These are phyloP conservation scores for Aureobasidium pullulans DNA, from an alignment of 2,329 filamentous ascomycete genomes.

Conservation along the genomic window DNA sequence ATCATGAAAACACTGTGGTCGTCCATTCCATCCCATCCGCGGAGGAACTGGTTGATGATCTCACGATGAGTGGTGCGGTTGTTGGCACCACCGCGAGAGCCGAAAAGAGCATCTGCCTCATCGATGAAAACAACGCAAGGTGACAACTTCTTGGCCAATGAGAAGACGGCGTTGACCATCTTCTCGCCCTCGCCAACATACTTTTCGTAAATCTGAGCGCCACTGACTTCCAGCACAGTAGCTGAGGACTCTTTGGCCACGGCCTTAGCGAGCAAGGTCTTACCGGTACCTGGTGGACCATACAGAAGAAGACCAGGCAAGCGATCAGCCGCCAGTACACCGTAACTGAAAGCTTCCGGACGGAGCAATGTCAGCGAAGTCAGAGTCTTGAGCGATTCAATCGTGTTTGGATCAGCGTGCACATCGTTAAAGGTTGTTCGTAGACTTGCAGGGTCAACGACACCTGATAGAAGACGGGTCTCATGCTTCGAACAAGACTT, in stretches of 20 bases:
- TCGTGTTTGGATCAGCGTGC: conserved; percentile 72
- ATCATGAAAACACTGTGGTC: conserved; percentile 81
- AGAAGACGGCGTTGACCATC: conserved; percentile 88
- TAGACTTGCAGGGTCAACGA: conserved; percentile 75
- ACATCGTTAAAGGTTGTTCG: conserved; percentile 83
- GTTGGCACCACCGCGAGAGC: conserved; percentile 59
- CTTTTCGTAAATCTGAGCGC: conserved; percentile 90
- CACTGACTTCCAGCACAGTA: conserved; percentile 73
- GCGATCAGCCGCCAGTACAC: conserved; percentile 81
- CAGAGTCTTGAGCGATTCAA: conserved; percentile 79
- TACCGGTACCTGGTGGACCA: conserved; percentile 82
- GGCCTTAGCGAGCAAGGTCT: conserved; percentile 67
- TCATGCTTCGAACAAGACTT: conserved; percentile 67
- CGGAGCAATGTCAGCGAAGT: conserved; percentile 80
- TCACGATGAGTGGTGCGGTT: conserved; percentile 71
- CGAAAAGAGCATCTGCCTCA: conserved; percentile 89
- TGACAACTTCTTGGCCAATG: conserved; percentile 72
- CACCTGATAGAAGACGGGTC: conserved; percentile 70
- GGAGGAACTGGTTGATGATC: conserved; percentile 91
- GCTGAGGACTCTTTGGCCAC: conserved; percentile 60
- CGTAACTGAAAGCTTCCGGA: conserved; percentile 93
- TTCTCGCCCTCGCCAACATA: conserved; percentile 96
- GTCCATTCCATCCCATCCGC: conserved; percentile 93
- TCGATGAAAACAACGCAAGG: conserved; percentile 96
- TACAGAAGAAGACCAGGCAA: conserved; percentile 95